Conservation (phyloP, 208 protist genomes). For the Acanthamoeba lugdunensis region DNA sequence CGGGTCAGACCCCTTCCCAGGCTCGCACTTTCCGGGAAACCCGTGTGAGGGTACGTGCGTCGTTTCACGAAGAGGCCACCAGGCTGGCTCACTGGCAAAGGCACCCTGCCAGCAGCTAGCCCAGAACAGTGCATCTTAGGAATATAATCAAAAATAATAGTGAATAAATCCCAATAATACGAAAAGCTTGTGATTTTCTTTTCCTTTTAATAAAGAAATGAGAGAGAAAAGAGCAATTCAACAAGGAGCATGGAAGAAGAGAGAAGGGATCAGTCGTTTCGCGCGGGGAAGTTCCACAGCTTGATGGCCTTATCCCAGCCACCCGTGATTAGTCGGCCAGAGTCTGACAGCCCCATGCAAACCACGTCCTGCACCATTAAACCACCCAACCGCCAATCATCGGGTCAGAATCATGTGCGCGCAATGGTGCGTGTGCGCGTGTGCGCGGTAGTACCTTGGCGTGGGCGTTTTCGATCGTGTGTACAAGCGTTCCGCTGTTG, state of each 20-base stretch:
- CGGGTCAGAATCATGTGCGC: neutral
- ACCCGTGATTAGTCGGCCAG: neutral
- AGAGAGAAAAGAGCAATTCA: too few species aligned
- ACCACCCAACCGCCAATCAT: too few species aligned
- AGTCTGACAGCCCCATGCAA: neutral
- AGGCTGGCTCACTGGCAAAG: neutral
- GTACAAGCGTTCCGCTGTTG: neutral
- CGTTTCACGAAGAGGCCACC: too few species aligned
- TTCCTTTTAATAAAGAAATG: too few species aligned
- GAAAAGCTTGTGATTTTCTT: too few species aligned
- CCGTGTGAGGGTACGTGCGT: too few species aligned
- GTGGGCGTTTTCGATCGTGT: neutral
- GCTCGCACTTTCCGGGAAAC: too few species aligned
- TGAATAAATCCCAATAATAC: too few species aligned
- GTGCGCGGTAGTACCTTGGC: neutral
- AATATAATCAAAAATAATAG: too few species aligned
- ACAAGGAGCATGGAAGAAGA: neutral
- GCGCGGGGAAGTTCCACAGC: slow-evolving; percentile 10
- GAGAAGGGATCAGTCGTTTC: neutral
- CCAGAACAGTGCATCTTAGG: too few species aligned
- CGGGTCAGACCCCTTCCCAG: too few species aligned
- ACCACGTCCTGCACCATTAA: neutral
- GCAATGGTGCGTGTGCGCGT: too few species aligned
- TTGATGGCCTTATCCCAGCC: neutral
- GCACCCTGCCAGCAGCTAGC: neutral